Percentiles rank a stretch among this genome's conserved stretches.
phyloP scores from a whole-genome alignment of 176 grass and related monocot genomes.

The Oryza glumipatula region DNA sequence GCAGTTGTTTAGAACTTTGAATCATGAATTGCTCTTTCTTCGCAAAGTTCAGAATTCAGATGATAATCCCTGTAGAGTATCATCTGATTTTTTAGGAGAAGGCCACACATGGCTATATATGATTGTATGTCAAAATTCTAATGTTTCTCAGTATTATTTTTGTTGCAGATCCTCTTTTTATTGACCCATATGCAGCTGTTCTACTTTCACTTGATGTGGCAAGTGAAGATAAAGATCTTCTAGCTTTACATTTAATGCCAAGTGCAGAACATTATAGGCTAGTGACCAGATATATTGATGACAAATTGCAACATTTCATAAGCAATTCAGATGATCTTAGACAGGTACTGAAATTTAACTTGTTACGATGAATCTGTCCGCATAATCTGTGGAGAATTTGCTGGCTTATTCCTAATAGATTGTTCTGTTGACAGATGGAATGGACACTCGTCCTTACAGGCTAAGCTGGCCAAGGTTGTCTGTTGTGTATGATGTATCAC shows the following conservation, averaged over 20 bases:
- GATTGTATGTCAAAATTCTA: background rate
- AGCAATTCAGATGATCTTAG: constrained; percentile 62
- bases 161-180: constrained; percentile 80
- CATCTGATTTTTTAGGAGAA: background rate
- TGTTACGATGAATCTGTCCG: constrained; percentile 17
- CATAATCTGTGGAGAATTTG: constrained; percentile 24
- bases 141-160: constrained; percentile 21
- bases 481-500: constrained; percentile 82
- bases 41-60: background rate
- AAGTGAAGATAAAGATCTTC: constrained; percentile 34
- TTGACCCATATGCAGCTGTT: constrained; percentile 81
- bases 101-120: background rate
- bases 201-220: constrained; percentile 57
- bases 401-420: constrained; percentile 86
- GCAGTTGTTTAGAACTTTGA: background rate
- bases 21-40: background rate
- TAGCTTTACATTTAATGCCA: constrained; percentile 33
- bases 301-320: constrained; percentile 65
- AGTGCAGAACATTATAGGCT: constrained; percentile 56
- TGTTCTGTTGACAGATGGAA: constrained; percentile 97
- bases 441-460: constrained; percentile 96
- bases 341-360: constrained; percentile 68
- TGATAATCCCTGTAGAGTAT: background rate
- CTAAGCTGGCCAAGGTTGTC: constrained; percentile 77
- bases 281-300: constrained; percentile 84